A percentile compares a stretch with the other conserved stretches of the same genome.
These are phyloP conservation scores for Litsea cubeba DNA, from an alignment of 164 flowering plant genomes.

Conservation along the genomic window DNA sequence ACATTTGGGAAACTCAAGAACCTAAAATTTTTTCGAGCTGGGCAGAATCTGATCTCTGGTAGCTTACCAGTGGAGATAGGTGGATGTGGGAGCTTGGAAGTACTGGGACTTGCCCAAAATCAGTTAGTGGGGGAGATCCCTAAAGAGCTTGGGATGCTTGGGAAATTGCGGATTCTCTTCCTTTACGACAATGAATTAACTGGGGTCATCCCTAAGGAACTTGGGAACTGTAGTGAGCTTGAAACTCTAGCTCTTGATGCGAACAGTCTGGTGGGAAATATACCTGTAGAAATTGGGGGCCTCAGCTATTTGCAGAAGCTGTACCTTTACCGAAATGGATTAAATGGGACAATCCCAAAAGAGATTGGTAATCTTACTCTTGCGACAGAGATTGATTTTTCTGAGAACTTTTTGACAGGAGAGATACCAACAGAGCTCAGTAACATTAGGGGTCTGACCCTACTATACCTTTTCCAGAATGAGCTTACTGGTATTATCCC, in stretches of 20 bases:
- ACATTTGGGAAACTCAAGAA: conserved; percentile 73
- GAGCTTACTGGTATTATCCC: conserved; percentile 81
- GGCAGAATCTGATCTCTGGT: conserved; percentile 78
- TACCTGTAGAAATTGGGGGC: conserved; percentile 69
- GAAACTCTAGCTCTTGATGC: conserved; percentile 62
- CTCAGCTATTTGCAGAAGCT: conserved; percentile 45
- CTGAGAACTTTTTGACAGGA: conserved; percentile 70
- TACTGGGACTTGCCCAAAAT: conserved; percentile 86
- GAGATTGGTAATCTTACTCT: conserved; percentile 75
- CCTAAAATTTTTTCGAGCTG: conserved; percentile 68
- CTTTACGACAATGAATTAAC: conserved; percentile 67
- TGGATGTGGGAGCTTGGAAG: conserved; percentile 46
- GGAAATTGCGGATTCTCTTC: conserved; percentile 46
- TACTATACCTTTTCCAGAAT: conserved; percentile 76
- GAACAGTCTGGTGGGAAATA: conserved; percentile 60
- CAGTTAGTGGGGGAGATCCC: conserved; percentile 59
- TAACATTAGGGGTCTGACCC: conserved; percentile 43
- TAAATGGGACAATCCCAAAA: conserved; percentile 82
- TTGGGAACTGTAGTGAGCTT: conserved; percentile 69
- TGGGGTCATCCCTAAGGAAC: conserved; percentile 69
- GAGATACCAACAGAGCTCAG: conserved; percentile 74
- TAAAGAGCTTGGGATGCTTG: conserved; percentile 66
- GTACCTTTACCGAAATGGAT: conserved; percentile 68
- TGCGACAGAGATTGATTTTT: conserved; percentile 76
- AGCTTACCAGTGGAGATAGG: conserved; percentile 68